Base-by-base conservation (phyloP, 2,329 filamentous ascomycete species). In the Thelonectria blattea region DNA sequence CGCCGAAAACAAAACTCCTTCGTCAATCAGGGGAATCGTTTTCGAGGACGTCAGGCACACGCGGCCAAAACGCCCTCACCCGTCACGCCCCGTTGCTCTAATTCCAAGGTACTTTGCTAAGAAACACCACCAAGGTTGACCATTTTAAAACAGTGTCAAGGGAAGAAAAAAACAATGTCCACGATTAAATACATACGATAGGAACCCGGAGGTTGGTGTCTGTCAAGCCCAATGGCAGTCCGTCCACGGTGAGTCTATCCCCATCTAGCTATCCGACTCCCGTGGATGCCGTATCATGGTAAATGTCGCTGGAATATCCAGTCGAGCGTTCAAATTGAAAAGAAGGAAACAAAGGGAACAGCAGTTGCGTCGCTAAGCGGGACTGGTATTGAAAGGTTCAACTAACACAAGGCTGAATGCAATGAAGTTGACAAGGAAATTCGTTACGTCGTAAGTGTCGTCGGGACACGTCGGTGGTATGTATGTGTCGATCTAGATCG, bases 401-500 rank as follows among this genome's bases (percentile, higher is more conserved):
- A 64, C 49, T 70, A 72, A 73, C 65, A 71, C 69, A 72, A 64
- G 68, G 69, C 62, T 68, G 68, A 67, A 73, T 71, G 66, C 65
- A 70, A 56, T 58, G 54, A 61, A 60, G 42, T 65, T 47, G 59
- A 32, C 62, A 71, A 71, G 43, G 57, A 72, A 64, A 71, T 70
- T 74, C 73, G 67, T 75, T 67, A 70, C 65, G 65, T 73, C 72
- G 70, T 73, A 64, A 54, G 61, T 68, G 63, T 56, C 67, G 37
- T 62, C 57, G 47, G 52, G 61, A 56, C 65, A 67, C 65, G 48
- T 65, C 52, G 46, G 52, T 50, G 53, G 56, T 59, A 55, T 57
- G 60, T 62, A 45, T 46, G 47, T 17, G 32, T 46, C 48, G 47
- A 22, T 55, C 39, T 50, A 53, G 48, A 55, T 39, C 6, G 39